A percentile compares a stretch with the other conserved stretches of the same genome.
These are phyloP conservation scores for Luzula sylvatica DNA, from an alignment of 176 grass and related monocot genomes.

Conservation along the genomic window DNA sequence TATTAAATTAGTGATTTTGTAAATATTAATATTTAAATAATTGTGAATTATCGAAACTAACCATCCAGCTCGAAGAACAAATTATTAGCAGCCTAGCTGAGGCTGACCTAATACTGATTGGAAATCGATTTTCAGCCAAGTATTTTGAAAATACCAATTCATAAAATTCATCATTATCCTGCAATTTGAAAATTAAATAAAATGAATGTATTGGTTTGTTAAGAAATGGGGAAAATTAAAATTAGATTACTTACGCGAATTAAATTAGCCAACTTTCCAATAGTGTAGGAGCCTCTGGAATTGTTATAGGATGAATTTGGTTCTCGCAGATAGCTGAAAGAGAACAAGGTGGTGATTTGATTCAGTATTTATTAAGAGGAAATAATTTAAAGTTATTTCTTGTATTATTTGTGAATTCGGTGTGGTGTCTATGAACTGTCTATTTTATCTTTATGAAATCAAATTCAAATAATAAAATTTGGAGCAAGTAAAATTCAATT, in stretches of 20 bases:
- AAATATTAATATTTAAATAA: neutral
- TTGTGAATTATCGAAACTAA: conserved; percentile 25
- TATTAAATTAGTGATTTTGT: neutral
- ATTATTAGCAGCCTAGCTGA: conserved; percentile 70
- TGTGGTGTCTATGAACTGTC: no score
- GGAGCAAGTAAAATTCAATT: no score
- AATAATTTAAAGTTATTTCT: no score
- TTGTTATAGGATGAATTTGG: conserved; percentile 37
- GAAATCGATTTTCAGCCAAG: conserved; percentile 50
- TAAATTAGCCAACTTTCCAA: conserved; percentile 73
- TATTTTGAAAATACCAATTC: conserved; percentile 73
- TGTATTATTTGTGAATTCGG: no score
- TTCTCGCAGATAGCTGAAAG: conserved; percentile 38
- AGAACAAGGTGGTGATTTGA: neutral
- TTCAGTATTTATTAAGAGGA: no score
- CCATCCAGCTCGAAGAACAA: conserved; percentile 58
- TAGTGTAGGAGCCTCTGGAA: conserved; percentile 37
- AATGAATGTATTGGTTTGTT: neutral
- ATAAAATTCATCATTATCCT: conserved; percentile 93
- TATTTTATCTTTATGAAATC: no score
- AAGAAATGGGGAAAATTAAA: neutral
- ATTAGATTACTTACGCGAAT: conserved; percentile 34
- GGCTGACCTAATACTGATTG: conserved; percentile 38
- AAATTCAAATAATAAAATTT: no score
- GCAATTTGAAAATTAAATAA: neutral